Base-by-base conservation (phyloP, 148 eudicot species). In the Linanthus parryae region DNA sequence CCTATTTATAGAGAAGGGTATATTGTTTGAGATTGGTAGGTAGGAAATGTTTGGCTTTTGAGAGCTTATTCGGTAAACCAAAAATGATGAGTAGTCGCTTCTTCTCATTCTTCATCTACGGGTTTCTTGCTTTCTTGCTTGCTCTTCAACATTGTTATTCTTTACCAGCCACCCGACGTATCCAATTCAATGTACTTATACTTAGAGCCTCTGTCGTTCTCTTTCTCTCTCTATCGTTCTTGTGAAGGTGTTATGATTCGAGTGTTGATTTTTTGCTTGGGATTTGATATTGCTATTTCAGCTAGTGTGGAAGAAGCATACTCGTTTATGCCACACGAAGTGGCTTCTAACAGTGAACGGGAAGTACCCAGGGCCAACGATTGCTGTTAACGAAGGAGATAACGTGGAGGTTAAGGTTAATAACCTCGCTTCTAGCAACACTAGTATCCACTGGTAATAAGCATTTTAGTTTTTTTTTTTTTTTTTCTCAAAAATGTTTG, bases 371-470 rank as follows among this genome's bases (percentile, higher is more conserved):
- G 80, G 80, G 55, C 80, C 80, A 20, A 75, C 63, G 15, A 70
- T 75, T 41, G 59, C 54, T 15, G 69, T 75, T 21, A 39, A 66
- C 19, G 80, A 75, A 70, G 80, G 80, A 8, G 75, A 75, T 6
- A 62, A 58, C 14, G 75, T 75, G 18, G 60, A 62, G 19, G 41
- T 75, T 25, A 67, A 43, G 61, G 81, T 75, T 54, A 66, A 64
- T 12, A 75, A 75, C 50, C 31, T 15, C 1, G 76, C 55, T 16
- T 44, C 67, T 0, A 54, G 52, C 8, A 75, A 75, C 67, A 75
- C 76, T 18, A 75, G 73, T 2, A 56, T 75, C 38, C 81, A 75
- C 36, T 75, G 76, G 81, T 75, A 9, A 67, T n/a, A n/a, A n/a
- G n/a, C n/a, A n/a, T n/a, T n/a, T n/a, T n/a, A n/a, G n/a, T n/a